Evolutionary conservation across 2,329 filamentous ascomycete species (phyloP), one percentile per base, ranked within the genome.

Genomic region (Phaeomoniella chlamydospora): DNA sequence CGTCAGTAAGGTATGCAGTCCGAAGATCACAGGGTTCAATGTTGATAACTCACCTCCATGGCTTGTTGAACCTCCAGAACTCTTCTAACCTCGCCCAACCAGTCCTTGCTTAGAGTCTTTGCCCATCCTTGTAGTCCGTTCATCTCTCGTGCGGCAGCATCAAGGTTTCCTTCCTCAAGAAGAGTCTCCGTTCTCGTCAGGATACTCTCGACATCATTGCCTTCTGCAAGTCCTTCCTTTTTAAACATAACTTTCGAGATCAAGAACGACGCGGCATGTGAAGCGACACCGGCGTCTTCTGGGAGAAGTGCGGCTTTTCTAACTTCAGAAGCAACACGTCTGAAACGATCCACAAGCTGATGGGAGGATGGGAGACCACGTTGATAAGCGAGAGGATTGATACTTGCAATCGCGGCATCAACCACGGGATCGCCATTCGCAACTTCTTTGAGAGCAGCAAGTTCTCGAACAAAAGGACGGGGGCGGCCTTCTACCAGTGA

Each of bases 221-320:
- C 86, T 15, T 76, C 76, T 0, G 85, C 80, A 33, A 90, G 67
- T 6, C 81, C 83, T 51, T 81, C 77, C 72, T 96, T 96, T 68
- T 85, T 86, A 73, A 98, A 96, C 64, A 96, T 76, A 36, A 96
- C 70, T 64, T 94, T 92, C 67, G 84, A 93, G 49, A 98, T 67
- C 33, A 92, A 69, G 57, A 84, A 80, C 56, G 82, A 90, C 31
- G 86, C 88, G 3, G 88, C 86, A 57, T 98, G 90, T 50, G 82
- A 90, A 14, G 90, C 88, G 16, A 98, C 82, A 46, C 90, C 90
- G 0, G 90, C 90, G 51, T 94, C 81, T 45, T 93, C 87, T 11
- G 90, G 90, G 12, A 98, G 70, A 35, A 98, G 71, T 31, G 81
- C 80, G 14, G 90, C 90, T 68, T 98, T 98, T 56, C 90, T 77